These are phyloP conservation scores for Ostreobium quekettii DNA, from an alignment of 139 green algal genomes.

Conservation along the genomic window DNA sequence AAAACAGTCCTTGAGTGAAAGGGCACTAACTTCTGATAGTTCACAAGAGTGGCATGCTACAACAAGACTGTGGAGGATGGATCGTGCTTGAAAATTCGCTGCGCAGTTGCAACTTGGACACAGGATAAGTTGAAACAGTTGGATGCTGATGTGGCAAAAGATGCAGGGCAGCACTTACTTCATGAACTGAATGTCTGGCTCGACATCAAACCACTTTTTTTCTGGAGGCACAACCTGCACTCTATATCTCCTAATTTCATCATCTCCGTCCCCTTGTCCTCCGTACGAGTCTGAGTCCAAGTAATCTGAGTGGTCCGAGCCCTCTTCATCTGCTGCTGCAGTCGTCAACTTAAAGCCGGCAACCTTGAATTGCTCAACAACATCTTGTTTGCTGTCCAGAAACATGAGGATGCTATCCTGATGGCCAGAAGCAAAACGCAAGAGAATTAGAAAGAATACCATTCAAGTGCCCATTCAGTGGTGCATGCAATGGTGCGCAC, in stretches of 20 bases:
- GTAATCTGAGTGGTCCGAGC: neutral
- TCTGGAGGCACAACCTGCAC: constrained; percentile 9
- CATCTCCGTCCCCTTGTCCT: too few relatives aligned
- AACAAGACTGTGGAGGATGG: too few relatives aligned
- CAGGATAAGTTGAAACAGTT: neutral
- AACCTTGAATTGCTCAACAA: neutral
- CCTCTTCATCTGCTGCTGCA: neutral
- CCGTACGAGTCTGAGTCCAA: neutral
- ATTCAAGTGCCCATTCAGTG: too few relatives aligned
- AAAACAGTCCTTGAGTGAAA: neutral
- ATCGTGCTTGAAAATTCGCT: neutral
- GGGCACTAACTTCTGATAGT: neutral
- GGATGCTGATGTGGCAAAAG: neutral
- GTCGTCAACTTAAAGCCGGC: neutral
- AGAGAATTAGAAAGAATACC: too few relatives aligned
- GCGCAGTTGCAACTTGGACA: neutral
- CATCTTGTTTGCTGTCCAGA: neutral
- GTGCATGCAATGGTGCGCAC: too few relatives aligned
- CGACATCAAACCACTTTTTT: constrained; percentile 4
- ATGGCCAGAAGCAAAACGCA: too few relatives aligned
- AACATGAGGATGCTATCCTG: too few relatives aligned
- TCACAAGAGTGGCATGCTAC: too few relatives aligned
- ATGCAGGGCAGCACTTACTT: too few relatives aligned
- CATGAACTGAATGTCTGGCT: constrained; percentile 14
- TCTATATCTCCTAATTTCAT: neutral